Conservation (phyloP, 2,329 filamentous ascomycete genomes). For the Colletotrichum sp. region DNA sequence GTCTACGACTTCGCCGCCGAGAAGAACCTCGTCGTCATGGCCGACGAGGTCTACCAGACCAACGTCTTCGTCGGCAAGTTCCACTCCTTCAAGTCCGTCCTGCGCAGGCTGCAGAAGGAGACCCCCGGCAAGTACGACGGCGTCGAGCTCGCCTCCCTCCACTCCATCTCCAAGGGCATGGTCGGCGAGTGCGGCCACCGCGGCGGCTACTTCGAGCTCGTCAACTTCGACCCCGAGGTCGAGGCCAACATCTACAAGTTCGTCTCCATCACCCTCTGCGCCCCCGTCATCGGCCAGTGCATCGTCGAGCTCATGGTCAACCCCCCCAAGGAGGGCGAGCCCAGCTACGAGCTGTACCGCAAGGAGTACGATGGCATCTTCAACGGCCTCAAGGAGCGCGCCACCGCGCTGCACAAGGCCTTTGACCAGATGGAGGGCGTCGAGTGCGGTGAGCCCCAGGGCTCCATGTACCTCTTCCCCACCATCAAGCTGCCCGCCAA, state of each 20-base stretch:
- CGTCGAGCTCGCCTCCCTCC: conserved; percentile 88
- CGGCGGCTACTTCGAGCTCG: conserved; percentile 96
- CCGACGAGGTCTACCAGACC: conserved; percentile 99
- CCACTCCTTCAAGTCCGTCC: conserved; percentile 90
- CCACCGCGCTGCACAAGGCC: conserved; percentile 84
- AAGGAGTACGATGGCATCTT: conserved; percentile 86
- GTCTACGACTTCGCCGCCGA: conserved; percentile 88
- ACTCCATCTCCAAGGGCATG: conserved; percentile 98
- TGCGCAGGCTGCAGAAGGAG: conserved; percentile 81
- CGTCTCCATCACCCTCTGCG: conserved; percentile 94
- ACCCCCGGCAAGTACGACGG: conserved; percentile 78
- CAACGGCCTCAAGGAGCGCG: conserved; percentile 77
- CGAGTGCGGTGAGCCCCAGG: conserved; percentile 86
- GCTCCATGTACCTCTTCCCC: conserved; percentile 98
- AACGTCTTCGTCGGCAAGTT: conserved; percentile 97
- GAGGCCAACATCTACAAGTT: conserved; percentile 98
- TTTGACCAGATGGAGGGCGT: conserved; percentile 97
- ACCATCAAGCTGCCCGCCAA: conserved; percentile 82
- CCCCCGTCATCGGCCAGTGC: conserved; percentile 94
- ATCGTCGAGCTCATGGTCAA: conserved; percentile 98
- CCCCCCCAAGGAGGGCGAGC: conserved; percentile 83
- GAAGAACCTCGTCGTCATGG: conserved; percentile 87
- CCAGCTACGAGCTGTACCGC: conserved; percentile 83
- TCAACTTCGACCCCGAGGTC: conserved; percentile 85
- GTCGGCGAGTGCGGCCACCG: conserved; percentile 98